Evolutionary conservation across 2,329 filamentous ascomycete species (phyloP).

Genomic region (Aspergillus terreus): DNA sequence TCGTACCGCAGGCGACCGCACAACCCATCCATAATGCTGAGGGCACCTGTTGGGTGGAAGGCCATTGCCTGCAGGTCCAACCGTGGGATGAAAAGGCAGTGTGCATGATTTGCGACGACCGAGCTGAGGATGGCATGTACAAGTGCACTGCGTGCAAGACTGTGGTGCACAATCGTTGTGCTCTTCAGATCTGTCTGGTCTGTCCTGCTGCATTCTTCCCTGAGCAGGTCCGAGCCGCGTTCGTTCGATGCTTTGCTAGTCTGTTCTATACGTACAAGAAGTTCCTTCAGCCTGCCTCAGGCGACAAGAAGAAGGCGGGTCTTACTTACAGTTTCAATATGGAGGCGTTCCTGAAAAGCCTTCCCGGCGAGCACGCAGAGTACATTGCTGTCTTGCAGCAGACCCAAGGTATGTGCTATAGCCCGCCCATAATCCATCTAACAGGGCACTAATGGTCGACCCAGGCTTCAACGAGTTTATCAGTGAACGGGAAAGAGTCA

Average conservation of each 20-base stretch:
- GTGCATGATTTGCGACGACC: constrained; percentile 51
- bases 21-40: constrained; percentile 40
- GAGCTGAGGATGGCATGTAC: constrained; percentile 57
- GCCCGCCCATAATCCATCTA: neutral
- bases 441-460: neutral
- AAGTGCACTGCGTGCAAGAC: constrained; percentile 47
- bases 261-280: constrained; percentile 67
- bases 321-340: constrained; percentile 63
- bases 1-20: constrained; percentile 42
- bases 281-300: constrained; percentile 56
- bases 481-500: constrained; percentile 57
- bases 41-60: constrained; percentile 45
- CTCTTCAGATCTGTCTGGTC: constrained; percentile 58
- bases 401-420: constrained; percentile 52
- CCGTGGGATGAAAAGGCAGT: constrained; percentile 41
- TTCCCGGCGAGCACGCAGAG: constrained; percentile 61
- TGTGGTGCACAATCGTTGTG: constrained; percentile 57
- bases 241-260: constrained; percentile 66
- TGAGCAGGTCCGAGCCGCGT: constrained; percentile 64
- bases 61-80: constrained; percentile 46
- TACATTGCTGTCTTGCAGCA: constrained; percentile 62
- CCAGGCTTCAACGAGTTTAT: constrained; percentile 62
- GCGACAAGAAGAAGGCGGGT: constrained; percentile 60
- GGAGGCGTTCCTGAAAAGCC: constrained; percentile 61
- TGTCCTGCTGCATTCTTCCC: constrained; percentile 65